Evolutionary conservation across 148 eudicot genomes (phyloP).

Genomic region (Cornus kousa): DNA sequence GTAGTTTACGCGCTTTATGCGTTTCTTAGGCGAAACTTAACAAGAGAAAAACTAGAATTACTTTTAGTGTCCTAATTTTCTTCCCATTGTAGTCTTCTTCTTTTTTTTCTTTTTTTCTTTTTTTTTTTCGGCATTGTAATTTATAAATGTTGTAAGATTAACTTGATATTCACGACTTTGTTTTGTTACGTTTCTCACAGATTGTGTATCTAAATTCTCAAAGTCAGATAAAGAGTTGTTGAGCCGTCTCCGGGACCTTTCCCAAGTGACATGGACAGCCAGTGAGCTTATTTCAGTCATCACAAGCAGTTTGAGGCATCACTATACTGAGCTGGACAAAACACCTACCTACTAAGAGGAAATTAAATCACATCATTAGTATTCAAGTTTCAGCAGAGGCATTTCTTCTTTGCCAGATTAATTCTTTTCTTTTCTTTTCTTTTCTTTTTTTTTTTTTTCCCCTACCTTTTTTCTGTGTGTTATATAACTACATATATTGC

Average conservation of each 20-base stretch:
- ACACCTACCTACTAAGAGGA: not conserved
- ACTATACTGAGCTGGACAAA: not conserved
- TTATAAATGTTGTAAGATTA: not conserved
- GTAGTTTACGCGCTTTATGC: conserved; percentile 11
- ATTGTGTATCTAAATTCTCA: conserved; percentile 9
- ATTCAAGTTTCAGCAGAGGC: not conserved
- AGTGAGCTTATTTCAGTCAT: conserved; percentile 25
- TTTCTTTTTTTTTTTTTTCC: too few species aligned
- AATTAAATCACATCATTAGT: not conserved
- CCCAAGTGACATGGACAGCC: conserved; percentile 47
- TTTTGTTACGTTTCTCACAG: conserved; percentile 17
- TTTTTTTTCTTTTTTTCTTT: too few species aligned
- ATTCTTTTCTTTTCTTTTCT: too few species aligned
- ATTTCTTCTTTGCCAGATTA: not conserved
- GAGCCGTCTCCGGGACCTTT: conserved; percentile 21
- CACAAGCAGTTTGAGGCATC: conserved; percentile 16
- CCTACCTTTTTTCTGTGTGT: too few species aligned
- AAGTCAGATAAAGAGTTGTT: conserved; percentile 14
- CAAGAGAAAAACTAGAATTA: too few species aligned
- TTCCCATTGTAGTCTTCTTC: too few species aligned
- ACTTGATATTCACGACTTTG: not conserved
- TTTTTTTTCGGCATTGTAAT: too few species aligned
- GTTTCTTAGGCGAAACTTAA: too few species aligned
- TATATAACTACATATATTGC: not conserved
- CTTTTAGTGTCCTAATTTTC: not conserved